Conservation (phyloP, 1,284 basidiomycete genomes). For the Leccinum angustisporum region DNA sequence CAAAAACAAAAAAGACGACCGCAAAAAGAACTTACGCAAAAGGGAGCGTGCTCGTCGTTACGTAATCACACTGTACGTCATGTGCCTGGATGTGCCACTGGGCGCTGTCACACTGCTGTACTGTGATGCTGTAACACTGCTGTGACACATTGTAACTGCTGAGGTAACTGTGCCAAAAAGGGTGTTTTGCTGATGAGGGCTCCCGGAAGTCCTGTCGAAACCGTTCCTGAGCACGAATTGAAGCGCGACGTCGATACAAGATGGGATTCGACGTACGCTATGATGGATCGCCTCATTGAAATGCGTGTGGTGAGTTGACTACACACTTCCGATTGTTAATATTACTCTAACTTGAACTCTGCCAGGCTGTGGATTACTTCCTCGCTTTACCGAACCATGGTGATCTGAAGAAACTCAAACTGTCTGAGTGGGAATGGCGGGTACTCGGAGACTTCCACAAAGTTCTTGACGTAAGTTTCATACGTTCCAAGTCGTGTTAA, state of each 20-base stretch:
- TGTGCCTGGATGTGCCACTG: too few relatives aligned
- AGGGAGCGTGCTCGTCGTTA: too few relatives aligned
- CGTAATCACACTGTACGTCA: too few relatives aligned
- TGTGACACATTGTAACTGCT: too few relatives aligned
- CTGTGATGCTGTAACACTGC: too few relatives aligned
- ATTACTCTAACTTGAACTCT: neutral
- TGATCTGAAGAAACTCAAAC: conserved; percentile 1
- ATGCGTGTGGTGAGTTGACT: neutral
- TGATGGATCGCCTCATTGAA: neutral
- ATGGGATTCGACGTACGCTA: neutral
- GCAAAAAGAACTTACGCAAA: too few relatives aligned
- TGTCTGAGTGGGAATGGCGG: neutral
- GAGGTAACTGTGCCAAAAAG: too few relatives aligned
- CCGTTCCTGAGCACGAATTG: neutral
- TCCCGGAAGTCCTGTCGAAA: neutral
- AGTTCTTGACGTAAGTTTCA: neutral
- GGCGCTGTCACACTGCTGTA: too few relatives aligned
- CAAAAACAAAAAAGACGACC: too few relatives aligned
- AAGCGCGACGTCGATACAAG: neutral
- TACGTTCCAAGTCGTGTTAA: neutral
- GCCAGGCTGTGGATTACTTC: conserved; percentile 7
- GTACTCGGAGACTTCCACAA: conserved; percentile 1
- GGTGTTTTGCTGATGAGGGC: neutral
- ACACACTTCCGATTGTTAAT: too few relatives aligned
- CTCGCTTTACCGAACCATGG: conserved; percentile 1